Percentiles rank a stretch among this genome's conserved stretches.
Conservation (phyloP, 1,284 basidiomycete species). For the Pseudozyma tsukubaensis region DNA sequence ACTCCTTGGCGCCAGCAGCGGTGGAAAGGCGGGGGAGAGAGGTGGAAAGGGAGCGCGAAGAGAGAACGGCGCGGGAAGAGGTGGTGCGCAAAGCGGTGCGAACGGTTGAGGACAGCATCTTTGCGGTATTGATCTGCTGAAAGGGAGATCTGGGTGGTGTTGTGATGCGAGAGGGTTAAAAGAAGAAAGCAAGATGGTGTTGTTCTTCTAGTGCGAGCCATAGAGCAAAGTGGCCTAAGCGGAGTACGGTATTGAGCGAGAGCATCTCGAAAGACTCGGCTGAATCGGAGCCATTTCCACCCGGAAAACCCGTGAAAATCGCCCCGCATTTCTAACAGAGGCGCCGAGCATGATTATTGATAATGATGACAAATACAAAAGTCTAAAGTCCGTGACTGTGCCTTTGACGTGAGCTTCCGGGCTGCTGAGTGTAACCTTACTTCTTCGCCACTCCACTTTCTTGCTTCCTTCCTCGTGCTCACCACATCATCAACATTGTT, state of each 20-base stretch:
- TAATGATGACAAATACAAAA: conserved; percentile 34
- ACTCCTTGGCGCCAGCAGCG: conserved; percentile 26
- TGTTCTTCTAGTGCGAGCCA: conserved; percentile 12
- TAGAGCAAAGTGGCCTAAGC: conserved; percentile 25
- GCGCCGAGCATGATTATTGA: neutral
- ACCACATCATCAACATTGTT: conserved; percentile 1
- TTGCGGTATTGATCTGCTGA: neutral
- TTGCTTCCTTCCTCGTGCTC: neutral
- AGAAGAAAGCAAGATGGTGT: neutral
- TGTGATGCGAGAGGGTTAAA: neutral
- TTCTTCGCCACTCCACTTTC: conserved; percentile 21
- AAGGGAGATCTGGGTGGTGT: neutral
- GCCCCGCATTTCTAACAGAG: neutral
- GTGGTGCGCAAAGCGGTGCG: conserved; percentile 43
- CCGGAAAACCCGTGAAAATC: conserved; percentile 53
- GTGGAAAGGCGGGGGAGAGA: conserved; percentile 53
- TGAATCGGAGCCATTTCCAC: conserved; percentile 19
- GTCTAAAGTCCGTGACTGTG: conserved; percentile 6
- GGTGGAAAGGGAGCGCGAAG: conserved; percentile 48
- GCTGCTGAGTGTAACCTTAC: conserved; percentile 4
- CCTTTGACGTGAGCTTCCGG: neutral
- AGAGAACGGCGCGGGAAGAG: conserved; percentile 25
- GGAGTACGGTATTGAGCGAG: neutral
- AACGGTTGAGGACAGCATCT: conserved; percentile 37
- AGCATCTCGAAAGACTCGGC: conserved; percentile 10